Base-by-base conservation (phyloP, 208 protist species). In the Wallacemonas rigidus region DNA sequence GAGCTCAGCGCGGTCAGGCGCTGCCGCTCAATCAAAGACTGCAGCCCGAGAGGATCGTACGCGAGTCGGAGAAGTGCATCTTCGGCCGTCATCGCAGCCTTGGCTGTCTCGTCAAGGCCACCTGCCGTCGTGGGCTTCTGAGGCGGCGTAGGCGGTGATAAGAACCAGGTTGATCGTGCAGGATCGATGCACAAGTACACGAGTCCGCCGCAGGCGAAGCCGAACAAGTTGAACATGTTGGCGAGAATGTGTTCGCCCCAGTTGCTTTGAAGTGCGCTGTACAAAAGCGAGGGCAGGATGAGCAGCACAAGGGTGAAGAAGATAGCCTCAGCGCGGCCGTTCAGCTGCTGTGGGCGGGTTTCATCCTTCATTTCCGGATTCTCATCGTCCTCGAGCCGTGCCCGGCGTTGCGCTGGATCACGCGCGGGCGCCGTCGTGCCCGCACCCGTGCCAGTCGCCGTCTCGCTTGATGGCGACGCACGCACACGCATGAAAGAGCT, bases 231-330 rank as follows among this genome's bases (percentile, higher is more conserved):
- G 41, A 94, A 56, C 1, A 81, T 4, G 63, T 94, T 89, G 9
- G 83, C 68, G 2, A 91, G 2, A 50, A 80, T 73, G 74, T 83
- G 45, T 14, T 90, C 87, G 1, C 54, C 56, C 83, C 81, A 94
- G 72, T 92, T 86, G 72, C 77, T 89, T 69, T 94, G 90, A 14
- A 94, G 76, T 12, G 69, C 69, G 60, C 86, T 86, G 80, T 97
- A 97, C 3, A 93, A 51, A 1, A 86, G 40, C 1, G 75, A 39
- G 2, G 92, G 92, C 9, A 94, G 75, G 3, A 87, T 15, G 47
- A 97, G 38, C 7, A 94, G 65, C 9, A 93, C 54, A 43, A 85
- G 47, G 12, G 88, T 91, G 76, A 94, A 95, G 51, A 81, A 58
- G 39, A 90, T 73, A 26, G 89, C 85, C 64, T 97, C 89, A 15